phyloP scores from a whole-genome alignment of 495 filamentous ascomycete species.

The Aspergillus cavernicola region DNA sequence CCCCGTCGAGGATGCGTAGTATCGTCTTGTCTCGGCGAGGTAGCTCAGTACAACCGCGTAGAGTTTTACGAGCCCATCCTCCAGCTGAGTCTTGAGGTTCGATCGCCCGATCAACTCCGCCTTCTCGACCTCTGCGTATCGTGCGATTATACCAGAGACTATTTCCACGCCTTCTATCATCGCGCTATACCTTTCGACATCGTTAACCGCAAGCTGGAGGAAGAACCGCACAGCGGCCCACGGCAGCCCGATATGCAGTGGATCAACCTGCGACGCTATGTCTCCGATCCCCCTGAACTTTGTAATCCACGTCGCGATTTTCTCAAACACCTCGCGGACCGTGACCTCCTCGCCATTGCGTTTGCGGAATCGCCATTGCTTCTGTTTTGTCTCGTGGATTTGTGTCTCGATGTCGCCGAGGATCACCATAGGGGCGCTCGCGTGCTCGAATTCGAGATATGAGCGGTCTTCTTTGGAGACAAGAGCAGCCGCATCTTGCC shows the following conservation, averaged over 20 bases:
- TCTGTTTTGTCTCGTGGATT: not conserved
- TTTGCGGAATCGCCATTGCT: not conserved
- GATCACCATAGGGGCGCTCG: not conserved
- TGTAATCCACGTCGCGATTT: constrained; percentile 32
- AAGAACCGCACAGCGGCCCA: constrained; percentile 43
- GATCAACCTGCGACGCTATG: constrained; percentile 34
- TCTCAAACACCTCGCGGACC: constrained; percentile 32
- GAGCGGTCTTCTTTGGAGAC: not conserved
- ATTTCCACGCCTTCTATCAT: not conserved
- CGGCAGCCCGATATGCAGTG: constrained; percentile 37
- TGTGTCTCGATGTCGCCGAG: not conserved
- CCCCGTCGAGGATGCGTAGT: not conserved
- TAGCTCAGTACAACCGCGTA: not conserved
- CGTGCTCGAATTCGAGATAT: not conserved
- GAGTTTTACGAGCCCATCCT: not conserved
- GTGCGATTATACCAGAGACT: not conserved
- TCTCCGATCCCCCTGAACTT: constrained; percentile 40
- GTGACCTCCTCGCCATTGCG: constrained; percentile 26
- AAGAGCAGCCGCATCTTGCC: not conserved
- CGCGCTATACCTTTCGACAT: not conserved
- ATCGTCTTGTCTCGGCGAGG: not conserved
- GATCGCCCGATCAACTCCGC: not conserved
- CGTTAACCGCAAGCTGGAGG: constrained; percentile 11
- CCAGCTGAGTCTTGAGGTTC: constrained; percentile 1
- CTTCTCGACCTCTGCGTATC: constrained; percentile 1